These are phyloP conservation scores for Fusarium palustre DNA, from an alignment of 2,329 filamentous ascomycete genomes.

Conservation along the genomic window DNA sequence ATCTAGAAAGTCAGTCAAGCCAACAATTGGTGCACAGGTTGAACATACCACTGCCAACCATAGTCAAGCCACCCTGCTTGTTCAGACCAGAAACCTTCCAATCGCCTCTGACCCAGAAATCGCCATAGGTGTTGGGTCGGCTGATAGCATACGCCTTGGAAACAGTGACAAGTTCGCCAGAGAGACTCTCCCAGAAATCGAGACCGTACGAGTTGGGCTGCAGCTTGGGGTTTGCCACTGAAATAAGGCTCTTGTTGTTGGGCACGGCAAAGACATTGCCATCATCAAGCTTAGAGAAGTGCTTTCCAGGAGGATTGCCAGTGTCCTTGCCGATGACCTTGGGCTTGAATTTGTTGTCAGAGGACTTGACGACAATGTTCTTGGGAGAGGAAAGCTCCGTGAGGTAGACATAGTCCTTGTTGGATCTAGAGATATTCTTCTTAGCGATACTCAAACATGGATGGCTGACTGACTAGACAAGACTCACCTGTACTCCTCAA, in stretches of 20 bases:
- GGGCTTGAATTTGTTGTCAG: conserved; percentile 65
- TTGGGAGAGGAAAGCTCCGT: conserved; percentile 71
- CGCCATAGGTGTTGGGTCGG: conserved; percentile 72
- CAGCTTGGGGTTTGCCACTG: conserved; percentile 69
- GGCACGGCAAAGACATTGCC: conserved; percentile 74
- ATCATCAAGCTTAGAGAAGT: conserved; percentile 72
- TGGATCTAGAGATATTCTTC: conserved; percentile 56
- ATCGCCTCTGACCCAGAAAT: conserved; percentile 75
- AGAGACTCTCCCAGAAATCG: conserved; percentile 79
- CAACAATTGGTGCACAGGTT: neutral
- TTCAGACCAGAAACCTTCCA: conserved; percentile 74
- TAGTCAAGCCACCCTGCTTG: conserved; percentile 71
- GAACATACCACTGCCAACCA: conserved; percentile 63
- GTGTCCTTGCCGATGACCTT: conserved; percentile 71
- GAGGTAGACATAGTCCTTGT: conserved; percentile 68
- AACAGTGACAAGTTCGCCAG: conserved; percentile 75
- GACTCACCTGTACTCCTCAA: conserved; percentile 66
- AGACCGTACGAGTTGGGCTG: conserved; percentile 72
- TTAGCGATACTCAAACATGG: conserved; percentile 1
- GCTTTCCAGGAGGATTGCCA: conserved; percentile 67
- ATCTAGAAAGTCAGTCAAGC: conserved; percentile 55
- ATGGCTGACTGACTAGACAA: neutral
- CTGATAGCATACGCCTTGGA: conserved; percentile 66
- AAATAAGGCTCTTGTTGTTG: conserved; percentile 70
- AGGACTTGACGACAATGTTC: conserved; percentile 65